Base-by-base conservation (phyloP, 1,284 basidiomycete species). In the Ustilago vetiveriae region DNA sequence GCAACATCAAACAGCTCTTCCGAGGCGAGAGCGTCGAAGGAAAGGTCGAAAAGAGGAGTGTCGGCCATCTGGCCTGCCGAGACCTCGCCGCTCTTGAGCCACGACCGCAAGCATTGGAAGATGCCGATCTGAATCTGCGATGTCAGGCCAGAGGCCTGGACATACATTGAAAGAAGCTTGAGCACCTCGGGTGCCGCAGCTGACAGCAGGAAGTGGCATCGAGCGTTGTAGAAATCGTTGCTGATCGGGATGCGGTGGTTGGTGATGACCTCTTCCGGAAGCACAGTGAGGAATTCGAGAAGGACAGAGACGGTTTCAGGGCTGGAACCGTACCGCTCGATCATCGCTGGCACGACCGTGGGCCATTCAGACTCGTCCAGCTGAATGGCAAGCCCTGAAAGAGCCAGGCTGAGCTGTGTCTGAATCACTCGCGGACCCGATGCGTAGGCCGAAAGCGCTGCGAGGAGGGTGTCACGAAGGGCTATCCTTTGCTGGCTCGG, bases 381-480 rank as follows among this genome's bases (percentile, higher is more conserved):
- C 84, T 98, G 96, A 23, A 98, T 84, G 1, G 95, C 92, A 21
- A 98, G 87, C 38, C 92, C 94, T 7, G 94, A 89, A 44, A 98
- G 84, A 2, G 95, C 91, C 22, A 98, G 85, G 81, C 90, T 94
- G 41, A 98, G 85, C 79, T 98, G 96, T 14, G 92, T 88, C 74
- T 94, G 88, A 72, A 98, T 90, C 33, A 89, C 90, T 56, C 90
- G 88, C 3, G 94, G 92, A 4, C 94, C 94, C 74, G 90, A 88
- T 62, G 84, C 71, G 32, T 80, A 83, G 7, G 83, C 84, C 81
- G 83, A 88, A 76, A 99, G 84, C 3, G 92, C 91, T 22, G 88
- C 83, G 57, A 98, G 82, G 52, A 99, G 85, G 1, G 92, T 95
- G 82, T 97, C 92, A 45, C 93, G 88, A 40, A 98, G 85, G 7